Evolutionary conservation across 2,329 filamentous ascomycete genomes (phyloP).

Genomic region (Venturia carpophila): DNA sequence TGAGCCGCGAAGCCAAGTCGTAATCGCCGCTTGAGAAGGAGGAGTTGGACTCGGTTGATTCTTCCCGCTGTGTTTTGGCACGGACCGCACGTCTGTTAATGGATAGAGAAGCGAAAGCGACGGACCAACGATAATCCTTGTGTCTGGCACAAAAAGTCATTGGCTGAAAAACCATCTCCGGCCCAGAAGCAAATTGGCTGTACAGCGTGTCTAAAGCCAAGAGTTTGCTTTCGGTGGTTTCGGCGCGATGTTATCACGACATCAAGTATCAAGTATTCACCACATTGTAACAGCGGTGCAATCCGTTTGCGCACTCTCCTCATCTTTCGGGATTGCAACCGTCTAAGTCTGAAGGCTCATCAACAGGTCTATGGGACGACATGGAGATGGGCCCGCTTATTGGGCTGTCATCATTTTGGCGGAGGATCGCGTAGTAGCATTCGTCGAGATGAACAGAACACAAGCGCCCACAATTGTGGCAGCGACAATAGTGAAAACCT

Average conservation of each 20-base stretch:
- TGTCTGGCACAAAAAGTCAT: not conserved
- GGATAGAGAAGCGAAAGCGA: not conserved
- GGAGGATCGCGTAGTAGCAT: conserved; percentile 22
- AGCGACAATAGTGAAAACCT: conserved; percentile 34
- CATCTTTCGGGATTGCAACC: not conserved
- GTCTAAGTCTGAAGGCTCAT: not conserved
- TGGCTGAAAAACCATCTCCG: not conserved
- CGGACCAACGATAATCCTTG: not conserved
- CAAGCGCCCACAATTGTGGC: conserved; percentile 36
- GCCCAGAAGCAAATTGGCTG: not conserved
- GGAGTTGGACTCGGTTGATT: not conserved
- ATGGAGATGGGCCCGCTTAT: not conserved
- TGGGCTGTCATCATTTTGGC: not conserved
- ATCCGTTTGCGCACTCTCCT: not conserved
- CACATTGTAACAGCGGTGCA: not conserved
- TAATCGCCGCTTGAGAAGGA: not conserved
- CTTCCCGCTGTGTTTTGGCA: not conserved
- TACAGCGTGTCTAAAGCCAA: not conserved
- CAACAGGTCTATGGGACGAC: not conserved
- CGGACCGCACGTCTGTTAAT: not conserved
- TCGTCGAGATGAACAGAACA: conserved; percentile 34
- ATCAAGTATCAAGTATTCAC: not conserved
- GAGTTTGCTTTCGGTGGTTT: not conserved
- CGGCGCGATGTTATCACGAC: not conserved
- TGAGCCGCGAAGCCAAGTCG: not conserved